Percentiles rank a stretch among this genome's conserved stretches.
Evolutionary conservation across 495 filamentous ascomycete species (phyloP).

Genomic region (Penicillium turbatum): DNA sequence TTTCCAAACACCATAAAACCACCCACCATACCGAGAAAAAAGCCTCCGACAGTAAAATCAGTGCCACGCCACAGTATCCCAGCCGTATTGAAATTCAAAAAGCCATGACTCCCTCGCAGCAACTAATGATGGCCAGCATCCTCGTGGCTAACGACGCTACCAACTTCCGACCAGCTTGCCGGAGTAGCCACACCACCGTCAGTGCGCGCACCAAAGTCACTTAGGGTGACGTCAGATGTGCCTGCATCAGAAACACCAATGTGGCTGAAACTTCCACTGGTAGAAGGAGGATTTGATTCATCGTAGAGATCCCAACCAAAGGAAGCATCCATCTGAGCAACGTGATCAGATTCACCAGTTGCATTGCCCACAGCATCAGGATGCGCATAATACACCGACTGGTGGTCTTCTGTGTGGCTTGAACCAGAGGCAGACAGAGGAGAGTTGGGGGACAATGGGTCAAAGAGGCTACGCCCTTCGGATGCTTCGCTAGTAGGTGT

Average conservation of each 20-base stretch:
- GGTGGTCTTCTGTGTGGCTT: constrained; percentile 31
- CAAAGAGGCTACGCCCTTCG: constrained; percentile 20
- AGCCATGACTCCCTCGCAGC: not conserved
- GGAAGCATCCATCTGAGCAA: constrained; percentile 9
- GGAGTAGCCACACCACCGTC: constrained; percentile 57
- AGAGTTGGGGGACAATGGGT: constrained; percentile 17
- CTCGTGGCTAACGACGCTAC: constrained; percentile 62
- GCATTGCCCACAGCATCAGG: constrained; percentile 29
- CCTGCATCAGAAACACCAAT: constrained; percentile 27
- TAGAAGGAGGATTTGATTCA: constrained; percentile 36
- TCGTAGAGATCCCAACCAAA: constrained; percentile 18
- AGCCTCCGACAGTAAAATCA: not conserved
- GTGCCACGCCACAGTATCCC: constrained; percentile 4
- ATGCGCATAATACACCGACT: constrained; percentile 34
- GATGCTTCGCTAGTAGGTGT: constrained; percentile 47
- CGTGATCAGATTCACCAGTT: constrained; percentile 20
- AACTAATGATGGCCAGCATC: constrained; percentile 35
- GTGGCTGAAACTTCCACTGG: constrained; percentile 35
- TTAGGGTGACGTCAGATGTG: constrained; percentile 57
- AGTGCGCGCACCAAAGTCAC: constrained; percentile 50
- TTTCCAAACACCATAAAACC: not conserved
- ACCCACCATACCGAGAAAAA: not conserved
- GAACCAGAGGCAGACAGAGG: constrained; percentile 6
- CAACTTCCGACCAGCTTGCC: constrained; percentile 73
- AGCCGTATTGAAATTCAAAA: not conserved